phyloP scores from a whole-genome alignment of 306 rosid species.

The Prunus padus region DNA sequence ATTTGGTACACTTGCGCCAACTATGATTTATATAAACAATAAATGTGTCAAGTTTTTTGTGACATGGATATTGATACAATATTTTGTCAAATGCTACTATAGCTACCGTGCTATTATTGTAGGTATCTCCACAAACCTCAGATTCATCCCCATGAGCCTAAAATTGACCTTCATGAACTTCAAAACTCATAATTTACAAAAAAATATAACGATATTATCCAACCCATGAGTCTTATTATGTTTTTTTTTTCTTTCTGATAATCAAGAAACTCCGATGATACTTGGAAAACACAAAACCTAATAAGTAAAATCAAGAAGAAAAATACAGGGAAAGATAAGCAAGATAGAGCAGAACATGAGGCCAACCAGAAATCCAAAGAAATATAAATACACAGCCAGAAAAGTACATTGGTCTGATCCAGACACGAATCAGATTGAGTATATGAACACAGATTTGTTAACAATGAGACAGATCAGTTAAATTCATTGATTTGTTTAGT shows the following conservation, averaged over 20 bases:
- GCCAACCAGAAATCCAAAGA: neutral
- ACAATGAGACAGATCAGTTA: neutral
- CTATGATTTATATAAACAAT: neutral
- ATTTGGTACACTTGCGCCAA: conserved; percentile 1
- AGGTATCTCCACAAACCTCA: neutral
- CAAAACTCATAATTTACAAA: neutral
- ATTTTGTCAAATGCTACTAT: neutral
- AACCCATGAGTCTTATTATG: neutral
- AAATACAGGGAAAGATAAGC: neutral
- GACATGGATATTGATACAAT: neutral
- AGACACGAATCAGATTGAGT: neutral
- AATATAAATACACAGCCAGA: neutral
- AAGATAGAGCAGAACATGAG: neutral
- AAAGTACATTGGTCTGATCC: neutral
- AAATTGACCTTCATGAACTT: neutral
- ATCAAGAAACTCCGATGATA: neutral
- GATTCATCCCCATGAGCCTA: neutral
- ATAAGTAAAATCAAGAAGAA: neutral
- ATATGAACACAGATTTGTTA: neutral
- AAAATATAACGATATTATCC: neutral
- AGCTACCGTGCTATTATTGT: neutral
- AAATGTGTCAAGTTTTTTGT: neutral
- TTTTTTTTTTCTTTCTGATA: neutral
- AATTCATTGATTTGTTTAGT: neutral
- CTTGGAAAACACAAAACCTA: neutral